Evolutionary conservation across 306 rosid genomes (phyloP).

Genomic region (Quercus aquifolioides): DNA sequence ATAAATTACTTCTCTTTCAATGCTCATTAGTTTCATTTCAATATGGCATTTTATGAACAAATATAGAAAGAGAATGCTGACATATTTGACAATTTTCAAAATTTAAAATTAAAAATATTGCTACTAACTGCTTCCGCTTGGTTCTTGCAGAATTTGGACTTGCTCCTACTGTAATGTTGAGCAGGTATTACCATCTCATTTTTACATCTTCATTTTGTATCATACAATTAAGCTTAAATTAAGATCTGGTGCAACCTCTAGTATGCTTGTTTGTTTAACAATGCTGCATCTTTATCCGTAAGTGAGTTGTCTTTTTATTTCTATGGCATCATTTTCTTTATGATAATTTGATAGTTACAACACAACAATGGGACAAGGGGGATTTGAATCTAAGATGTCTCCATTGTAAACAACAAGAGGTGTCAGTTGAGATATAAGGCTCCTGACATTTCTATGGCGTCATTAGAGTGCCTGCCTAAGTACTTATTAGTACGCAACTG

Average conservation of each 20-base stretch:
- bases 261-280: conserved; percentile 14
- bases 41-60: background rate
- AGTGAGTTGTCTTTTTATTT: conserved; percentile 14
- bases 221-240: conserved; percentile 4
- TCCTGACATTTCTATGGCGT: background rate
- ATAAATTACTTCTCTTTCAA: background rate
- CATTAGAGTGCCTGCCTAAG: background rate
- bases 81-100: background rate
- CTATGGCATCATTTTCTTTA: background rate
- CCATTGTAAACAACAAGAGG: too few relatives aligned
- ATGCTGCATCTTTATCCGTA: conserved; percentile 16
- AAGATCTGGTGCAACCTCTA: conserved; percentile 10
- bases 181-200: conserved; percentile 55
- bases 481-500: conserved; percentile 3
- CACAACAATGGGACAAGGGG: too few relatives aligned
- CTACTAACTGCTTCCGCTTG: conserved; percentile 26
- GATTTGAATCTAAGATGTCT: too few relatives aligned
- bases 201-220: conserved; percentile 11
- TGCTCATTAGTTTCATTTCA: background rate
- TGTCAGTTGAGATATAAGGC: too few relatives aligned
- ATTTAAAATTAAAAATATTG: background rate
- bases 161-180: conserved; percentile 85
- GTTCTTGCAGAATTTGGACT: conserved; percentile 67
- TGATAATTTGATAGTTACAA: too few relatives aligned
- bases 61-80: background rate